Evolutionary conservation across 2,329 filamentous ascomycete genomes (phyloP).

Genomic region (Exophiala spinifera): DNA sequence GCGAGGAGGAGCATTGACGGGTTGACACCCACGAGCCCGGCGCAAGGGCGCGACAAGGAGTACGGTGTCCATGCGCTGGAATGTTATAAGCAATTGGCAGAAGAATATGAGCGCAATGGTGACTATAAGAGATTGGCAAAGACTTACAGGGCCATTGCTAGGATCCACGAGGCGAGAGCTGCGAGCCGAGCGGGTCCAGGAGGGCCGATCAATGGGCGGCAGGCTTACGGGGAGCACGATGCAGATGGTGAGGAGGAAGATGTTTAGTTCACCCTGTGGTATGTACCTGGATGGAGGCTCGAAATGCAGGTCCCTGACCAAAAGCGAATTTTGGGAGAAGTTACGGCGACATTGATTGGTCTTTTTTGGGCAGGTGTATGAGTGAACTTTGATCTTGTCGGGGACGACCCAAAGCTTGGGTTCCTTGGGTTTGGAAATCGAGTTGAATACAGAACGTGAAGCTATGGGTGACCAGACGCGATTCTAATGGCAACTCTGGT

Average conservation of each 20-base stretch:
- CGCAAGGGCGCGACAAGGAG: constrained; percentile 23
- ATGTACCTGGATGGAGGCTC: no score
- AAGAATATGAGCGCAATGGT: constrained; percentile 84
- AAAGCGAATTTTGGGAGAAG: no score
- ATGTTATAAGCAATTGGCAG: constrained; percentile 84
- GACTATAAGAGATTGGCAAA: constrained; percentile 90
- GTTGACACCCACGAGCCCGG: constrained; percentile 18
- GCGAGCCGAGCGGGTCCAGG: constrained; percentile 17
- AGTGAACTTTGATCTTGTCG: no score
- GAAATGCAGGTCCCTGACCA: no score
- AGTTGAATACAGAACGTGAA: no score
- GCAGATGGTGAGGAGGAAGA: constrained; percentile 20
- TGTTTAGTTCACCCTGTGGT: not conserved
- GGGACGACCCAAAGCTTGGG: no score
- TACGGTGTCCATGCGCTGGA: constrained; percentile 53
- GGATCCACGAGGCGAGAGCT: constrained; percentile 67
- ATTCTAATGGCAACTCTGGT: no score
- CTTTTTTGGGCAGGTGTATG: no score
- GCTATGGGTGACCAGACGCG: no score
- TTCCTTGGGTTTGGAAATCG: no score
- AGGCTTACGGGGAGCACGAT: constrained; percentile 15
- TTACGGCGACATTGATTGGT: no score
- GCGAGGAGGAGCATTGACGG: constrained; percentile 27
- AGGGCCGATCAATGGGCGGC: constrained; percentile 11
- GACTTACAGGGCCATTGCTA: constrained; percentile 84